Base-by-base conservation (phyloP, 2,329 filamentous ascomycete genomes). In the Passalora sequoiae region DNA sequence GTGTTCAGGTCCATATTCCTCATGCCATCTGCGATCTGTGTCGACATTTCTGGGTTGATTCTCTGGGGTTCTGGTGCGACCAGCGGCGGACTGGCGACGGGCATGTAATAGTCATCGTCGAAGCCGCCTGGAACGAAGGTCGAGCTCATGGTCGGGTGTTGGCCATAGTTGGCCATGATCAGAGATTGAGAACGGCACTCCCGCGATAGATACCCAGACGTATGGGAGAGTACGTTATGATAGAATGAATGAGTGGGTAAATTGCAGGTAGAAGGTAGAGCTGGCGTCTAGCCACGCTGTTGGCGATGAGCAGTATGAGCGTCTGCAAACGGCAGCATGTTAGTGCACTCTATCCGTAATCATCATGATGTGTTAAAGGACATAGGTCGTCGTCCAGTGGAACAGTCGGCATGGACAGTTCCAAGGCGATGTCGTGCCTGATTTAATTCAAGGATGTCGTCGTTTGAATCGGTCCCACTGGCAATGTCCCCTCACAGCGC, bases 11-110 rank as follows among this genome's bases (percentile, higher is more conserved):
- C 89, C 71, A 98, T 80, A 66, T 89, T 83, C 60, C 91, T 86
- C 54, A 98, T 78, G 68, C 86, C 91, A 61, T 94, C 84, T 71
- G 95, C 89, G 80, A 98, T 96, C 69, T 95, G 91, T 69, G 91
- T 86, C 56, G 91, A 88, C 55, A 96, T 89, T 75, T 96, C 89
- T 65, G 88, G 58, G 40, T 60, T 60, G 46, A 61, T 54, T 35
- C 57, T 76, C 70, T 86, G 81, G 51, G 83, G 83, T 58, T 79
- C 75, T 43, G 83, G 83, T 59, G 82, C 82, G 53, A 84, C 75
- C 59, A 85, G 69, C 65, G 83, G 80, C 51, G 79, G 78, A 48
- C 62, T 61, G 47, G 64, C 60, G 22, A 62, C 63, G 28, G 74
- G 73, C 72, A 83, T 77, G 63, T 81, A 81, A 64, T 78, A 84